Evolutionary conservation across 306 rosid genomes (phyloP).

Genomic region (Medicago arabica): DNA sequence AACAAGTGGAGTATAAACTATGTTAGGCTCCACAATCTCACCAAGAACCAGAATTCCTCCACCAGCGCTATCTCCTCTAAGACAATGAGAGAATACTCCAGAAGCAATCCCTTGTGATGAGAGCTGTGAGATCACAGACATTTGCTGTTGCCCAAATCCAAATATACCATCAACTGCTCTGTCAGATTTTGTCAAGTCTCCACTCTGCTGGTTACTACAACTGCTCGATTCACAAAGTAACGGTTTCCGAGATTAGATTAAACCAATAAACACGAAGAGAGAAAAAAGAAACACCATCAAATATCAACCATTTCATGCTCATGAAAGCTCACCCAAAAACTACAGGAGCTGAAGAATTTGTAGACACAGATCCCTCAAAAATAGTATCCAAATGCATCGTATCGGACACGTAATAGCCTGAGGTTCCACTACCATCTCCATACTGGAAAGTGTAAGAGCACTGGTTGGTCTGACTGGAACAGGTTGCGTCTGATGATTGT

Average conservation of each 20-base stretch:
- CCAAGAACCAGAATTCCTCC: constrained; percentile 97
- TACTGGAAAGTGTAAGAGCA: constrained; percentile 87
- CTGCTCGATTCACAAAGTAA: constrained; percentile 62
- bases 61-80: constrained; percentile 84
- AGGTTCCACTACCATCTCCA: constrained; percentile 98
- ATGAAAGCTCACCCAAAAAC: constrained; percentile 79
- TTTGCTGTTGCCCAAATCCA: constrained; percentile 86
- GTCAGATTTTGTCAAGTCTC: constrained; percentile 89
- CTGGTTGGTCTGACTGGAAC: constrained; percentile 76
- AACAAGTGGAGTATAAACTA: constrained; percentile 88
- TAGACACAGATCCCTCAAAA: constrained; percentile 58
- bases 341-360: constrained; percentile 81
- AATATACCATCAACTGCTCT: constrained; percentile 97
- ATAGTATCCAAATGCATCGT: constrained; percentile 69
- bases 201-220: constrained; percentile 84
- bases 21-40: constrained; percentile 84
- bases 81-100: constrained; percentile 89
- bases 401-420: constrained; percentile 86
- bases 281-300: background rate
- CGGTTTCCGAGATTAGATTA: constrained; percentile 40
- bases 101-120: constrained; percentile 88
- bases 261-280: constrained; percentile 1
- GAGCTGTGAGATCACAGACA: constrained; percentile 93
- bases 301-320: constrained; percentile 28
- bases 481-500: constrained; percentile 74